Evolutionary conservation across 495 filamentous ascomycete genomes (phyloP).

Genomic region (Antarctomyces pellizariae): DNA sequence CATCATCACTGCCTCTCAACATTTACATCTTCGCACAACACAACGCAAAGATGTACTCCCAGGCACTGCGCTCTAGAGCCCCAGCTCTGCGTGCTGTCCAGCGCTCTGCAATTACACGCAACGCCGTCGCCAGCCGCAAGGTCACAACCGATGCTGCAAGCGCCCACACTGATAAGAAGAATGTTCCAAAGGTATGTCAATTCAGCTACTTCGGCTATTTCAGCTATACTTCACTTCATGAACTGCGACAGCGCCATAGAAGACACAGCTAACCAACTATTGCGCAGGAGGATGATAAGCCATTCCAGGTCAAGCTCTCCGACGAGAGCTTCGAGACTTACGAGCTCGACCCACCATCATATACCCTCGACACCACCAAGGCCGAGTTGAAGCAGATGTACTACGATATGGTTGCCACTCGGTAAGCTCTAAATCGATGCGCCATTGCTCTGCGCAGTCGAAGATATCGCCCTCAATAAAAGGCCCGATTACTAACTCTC

Average conservation of each 20-base stretch:
- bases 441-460: neutral
- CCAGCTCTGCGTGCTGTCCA: constrained; percentile 17
- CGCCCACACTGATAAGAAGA: constrained; percentile 64
- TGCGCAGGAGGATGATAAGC: constrained; percentile 70
- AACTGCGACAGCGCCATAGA: neutral
- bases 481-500: too few species aligned
- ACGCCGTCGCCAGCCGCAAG: constrained; percentile 35
- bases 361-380: constrained; percentile 84
- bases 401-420: constrained; percentile 80
- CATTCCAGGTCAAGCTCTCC: constrained; percentile 76
- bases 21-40: constrained; percentile 1
- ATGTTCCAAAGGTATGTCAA: constrained; percentile 38
- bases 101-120: constrained; percentile 16
- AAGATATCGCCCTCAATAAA: neutral
- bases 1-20: too few species aligned
- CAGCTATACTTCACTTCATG: constrained; percentile 1
- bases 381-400: constrained; percentile 97
- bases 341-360: constrained; percentile 84
- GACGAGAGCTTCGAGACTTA: constrained; percentile 99
- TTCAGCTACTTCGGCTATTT: neutral
- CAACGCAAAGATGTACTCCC: constrained; percentile 24
- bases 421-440: constrained; percentile 29
- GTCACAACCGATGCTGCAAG: constrained; percentile 92
- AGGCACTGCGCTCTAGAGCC: constrained; percentile 24
- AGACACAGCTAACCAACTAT: constrained; percentile 1